Percentiles rank a stretch among this genome's conserved stretches.
Evolutionary conservation across 768 basidiomycete species (phyloP).

Genomic region (Mycena epipterygia): DNA sequence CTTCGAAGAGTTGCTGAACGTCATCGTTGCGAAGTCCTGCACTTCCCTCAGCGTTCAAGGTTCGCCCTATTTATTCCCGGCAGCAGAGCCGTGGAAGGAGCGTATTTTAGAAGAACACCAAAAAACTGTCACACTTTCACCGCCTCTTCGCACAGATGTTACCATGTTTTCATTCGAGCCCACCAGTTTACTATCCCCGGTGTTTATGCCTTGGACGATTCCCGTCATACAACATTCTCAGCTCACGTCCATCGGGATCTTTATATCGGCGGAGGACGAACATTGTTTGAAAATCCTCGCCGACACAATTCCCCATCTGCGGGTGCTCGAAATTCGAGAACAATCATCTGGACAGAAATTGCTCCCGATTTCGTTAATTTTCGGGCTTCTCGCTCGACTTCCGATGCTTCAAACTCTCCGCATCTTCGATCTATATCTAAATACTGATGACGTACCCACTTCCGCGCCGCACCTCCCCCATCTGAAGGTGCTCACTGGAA

Average conservation of each 20-base stretch:
- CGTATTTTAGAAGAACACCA: background rate
- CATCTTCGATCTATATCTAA: too few species aligned
- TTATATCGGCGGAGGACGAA: background rate
- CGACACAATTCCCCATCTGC: background rate
- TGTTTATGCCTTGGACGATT: slow-evolving; percentile 11
- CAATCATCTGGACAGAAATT: too few species aligned
- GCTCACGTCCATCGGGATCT: background rate
- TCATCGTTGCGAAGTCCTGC: slow-evolving; percentile 6
- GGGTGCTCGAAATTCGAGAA: slow-evolving; percentile 15
- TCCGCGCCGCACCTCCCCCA: background rate
- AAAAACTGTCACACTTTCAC: background rate
- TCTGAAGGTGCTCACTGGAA: background rate
- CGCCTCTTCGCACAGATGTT: background rate
- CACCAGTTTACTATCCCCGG: background rate
- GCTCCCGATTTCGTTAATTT: too few species aligned
- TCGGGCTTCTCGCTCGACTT: too few species aligned
- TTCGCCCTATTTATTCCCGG: slow-evolving; percentile 6
- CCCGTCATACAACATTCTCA: background rate
- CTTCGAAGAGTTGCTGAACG: slow-evolving; percentile 3
- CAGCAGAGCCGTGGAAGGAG: background rate
- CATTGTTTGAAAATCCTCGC: background rate
- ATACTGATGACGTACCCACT: background rate
- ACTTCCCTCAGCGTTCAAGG: background rate
- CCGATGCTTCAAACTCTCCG: too few species aligned
- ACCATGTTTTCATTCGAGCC: slow-evolving; percentile 2